Conservation (phyloP, 2,329 filamentous ascomycete species). For the Diaporthe capsici region DNA sequence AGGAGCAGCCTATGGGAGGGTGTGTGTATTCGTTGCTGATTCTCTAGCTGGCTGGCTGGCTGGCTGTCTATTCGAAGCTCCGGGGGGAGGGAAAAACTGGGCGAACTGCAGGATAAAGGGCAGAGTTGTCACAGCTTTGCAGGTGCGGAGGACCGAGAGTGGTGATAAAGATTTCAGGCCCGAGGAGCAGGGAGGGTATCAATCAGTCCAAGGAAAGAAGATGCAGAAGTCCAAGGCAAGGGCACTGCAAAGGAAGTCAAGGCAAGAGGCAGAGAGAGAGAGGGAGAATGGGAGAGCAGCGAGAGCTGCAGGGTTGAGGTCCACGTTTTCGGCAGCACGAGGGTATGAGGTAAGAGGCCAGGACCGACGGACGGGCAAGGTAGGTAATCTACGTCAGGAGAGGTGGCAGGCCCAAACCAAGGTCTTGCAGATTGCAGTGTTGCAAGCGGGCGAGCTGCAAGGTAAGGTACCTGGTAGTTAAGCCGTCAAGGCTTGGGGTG, state of each 20-base stretch:
- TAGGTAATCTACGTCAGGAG: slow-evolving; percentile 2
- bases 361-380: background rate
- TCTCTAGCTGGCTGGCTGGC: background rate
- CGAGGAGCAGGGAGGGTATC: background rate
- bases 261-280: background rate
- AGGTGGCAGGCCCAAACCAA: slow-evolving; percentile 16
- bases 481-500: slow-evolving; percentile 34
- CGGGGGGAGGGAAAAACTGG: background rate
- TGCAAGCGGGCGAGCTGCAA: slow-evolving; percentile 6
- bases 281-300: background rate
- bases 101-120: background rate
- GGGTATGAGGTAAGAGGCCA: slow-evolving; percentile 34
- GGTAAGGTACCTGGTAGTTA: slow-evolving; percentile 28
- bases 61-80: background rate
- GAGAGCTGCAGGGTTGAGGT: slow-evolving; percentile 11
- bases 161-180: background rate
- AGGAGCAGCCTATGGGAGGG: background rate
- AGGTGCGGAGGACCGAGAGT: background rate
- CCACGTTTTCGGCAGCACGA: slow-evolving; percentile 10
- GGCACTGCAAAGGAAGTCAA: background rate
- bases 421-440: slow-evolving; percentile 31
- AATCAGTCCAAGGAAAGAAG: background rate
- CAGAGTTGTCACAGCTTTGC: background rate
- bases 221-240: background rate
- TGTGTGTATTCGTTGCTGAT: background rate